Evolutionary conservation across 306 rosid species (phyloP).

Genomic region (Trifolium fragiferum): DNA sequence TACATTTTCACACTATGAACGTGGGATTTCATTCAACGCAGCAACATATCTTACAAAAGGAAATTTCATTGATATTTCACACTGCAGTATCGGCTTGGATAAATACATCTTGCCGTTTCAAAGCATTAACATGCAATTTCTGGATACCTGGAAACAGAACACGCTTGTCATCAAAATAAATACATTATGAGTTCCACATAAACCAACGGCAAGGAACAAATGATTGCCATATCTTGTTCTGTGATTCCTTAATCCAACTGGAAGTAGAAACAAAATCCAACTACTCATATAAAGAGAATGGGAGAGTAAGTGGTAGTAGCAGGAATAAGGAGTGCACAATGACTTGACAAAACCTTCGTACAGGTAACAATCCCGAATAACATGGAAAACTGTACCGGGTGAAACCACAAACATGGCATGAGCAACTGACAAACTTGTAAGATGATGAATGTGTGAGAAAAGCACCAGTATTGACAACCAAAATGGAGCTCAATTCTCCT

Average conservation of each 20-base stretch:
- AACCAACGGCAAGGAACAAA: not conserved
- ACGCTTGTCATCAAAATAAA: not conserved
- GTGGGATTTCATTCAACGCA: constrained; percentile 1
- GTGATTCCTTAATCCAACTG: constrained; percentile 1
- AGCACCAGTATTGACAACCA: constrained; percentile 1
- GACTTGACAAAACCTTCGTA: not conserved
- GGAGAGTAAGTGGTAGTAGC: not conserved
- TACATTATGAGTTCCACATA: not conserved
- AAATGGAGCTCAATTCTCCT: not conserved
- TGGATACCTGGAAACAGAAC: not conserved
- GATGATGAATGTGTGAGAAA: constrained; percentile 4
- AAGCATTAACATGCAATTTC: not conserved
- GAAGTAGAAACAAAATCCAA: not conserved
- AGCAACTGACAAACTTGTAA: constrained; percentile 15
- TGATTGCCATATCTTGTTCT: not conserved
- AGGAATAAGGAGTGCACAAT: not conserved
- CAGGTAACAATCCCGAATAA: not conserved
- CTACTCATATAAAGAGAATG: not conserved
- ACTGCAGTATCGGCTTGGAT: not conserved
- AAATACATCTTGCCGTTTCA: not conserved
- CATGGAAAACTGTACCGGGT: not conserved
- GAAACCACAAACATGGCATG: not conserved
- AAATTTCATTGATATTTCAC: not conserved
- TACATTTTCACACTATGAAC: not conserved
- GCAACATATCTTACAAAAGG: not conserved